Evolutionary conservation across 2,329 filamentous ascomycete species (phyloP).

Genomic region (Stagonosporopsis vannaccii): DNA sequence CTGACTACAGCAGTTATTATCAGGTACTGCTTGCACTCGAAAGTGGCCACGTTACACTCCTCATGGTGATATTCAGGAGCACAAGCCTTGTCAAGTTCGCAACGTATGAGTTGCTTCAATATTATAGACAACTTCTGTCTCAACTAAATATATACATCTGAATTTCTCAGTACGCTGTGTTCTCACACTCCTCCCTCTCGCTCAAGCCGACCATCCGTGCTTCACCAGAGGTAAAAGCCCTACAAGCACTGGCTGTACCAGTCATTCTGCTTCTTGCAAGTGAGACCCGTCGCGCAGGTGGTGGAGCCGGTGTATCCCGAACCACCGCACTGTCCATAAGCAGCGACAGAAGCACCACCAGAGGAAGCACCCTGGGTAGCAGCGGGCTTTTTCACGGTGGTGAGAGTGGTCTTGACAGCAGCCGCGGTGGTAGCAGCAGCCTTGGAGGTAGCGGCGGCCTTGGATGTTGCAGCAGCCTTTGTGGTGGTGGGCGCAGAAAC

Average conservation of each 20-base stretch:
- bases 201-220: too few species aligned
- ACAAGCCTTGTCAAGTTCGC: not conserved
- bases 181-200: too few species aligned
- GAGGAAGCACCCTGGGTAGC: slow-evolving; percentile 17
- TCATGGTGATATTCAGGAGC: not conserved
- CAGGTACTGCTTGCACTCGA: not conserved
- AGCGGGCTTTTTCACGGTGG: slow-evolving; percentile 30
- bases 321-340: slow-evolving; percentile 57
- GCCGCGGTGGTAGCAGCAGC: slow-evolving; percentile 9
- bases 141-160: not conserved
- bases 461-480: slow-evolving; percentile 3
- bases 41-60: not conserved
- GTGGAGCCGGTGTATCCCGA: slow-evolving; percentile 50
- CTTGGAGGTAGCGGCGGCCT: slow-evolving; percentile 1
- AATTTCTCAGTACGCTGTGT: too few species aligned
- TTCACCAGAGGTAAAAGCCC: not conserved
- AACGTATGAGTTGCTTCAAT: not conserved
- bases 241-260: slow-evolving; percentile 57
- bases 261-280: slow-evolving; percentile 51
- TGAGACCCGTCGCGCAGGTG: slow-evolving; percentile 47
- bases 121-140: not conserved
- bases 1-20: not conserved
- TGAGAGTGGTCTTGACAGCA: slow-evolving; percentile 28
- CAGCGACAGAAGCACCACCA: slow-evolving; percentile 26
- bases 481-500: not conserved